Evolutionary conservation across 441 rosid species (phyloP), one percentile per base, ranked within the genome.

Genomic region (Populus tomentosa): DNA sequence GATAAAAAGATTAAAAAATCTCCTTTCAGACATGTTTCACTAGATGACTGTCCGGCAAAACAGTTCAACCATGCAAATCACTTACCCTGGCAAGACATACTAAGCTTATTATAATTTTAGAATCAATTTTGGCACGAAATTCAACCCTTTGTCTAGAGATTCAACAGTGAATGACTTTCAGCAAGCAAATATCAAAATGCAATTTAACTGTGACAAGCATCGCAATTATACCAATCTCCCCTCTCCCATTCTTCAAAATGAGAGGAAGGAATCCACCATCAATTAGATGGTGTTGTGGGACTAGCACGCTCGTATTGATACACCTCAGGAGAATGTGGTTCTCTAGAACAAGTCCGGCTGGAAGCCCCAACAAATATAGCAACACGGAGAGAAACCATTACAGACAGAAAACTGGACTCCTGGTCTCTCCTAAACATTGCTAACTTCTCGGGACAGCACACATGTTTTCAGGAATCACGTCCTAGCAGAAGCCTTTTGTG

Each of bases 401-500:
- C 6, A 63, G 69, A 9, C 24, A 35, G 36, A 10, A 73, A 24
- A 56, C 38, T 40, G 71, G 24, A 50, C 53, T 20, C 77, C 63
- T 5, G 10, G 36, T 74, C 65, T 59, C 70, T 72, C 68, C 65
- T 18, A 33, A 38, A 38, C 40, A n/a, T 4, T 9, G 64, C 69
- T 78, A 77, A 76, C 35, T n/a, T 67, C 26, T 61, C 70, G 36
- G 35, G 20, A 77, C 23, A 73, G 72, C 73, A 61, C 73, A 56
- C 72, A 7, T 64, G 28, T 35, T 72, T 63, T 24, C 33, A 40
- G 59, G 32, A 71, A 73, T 62, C 30, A 30, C 23, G 46, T 46
- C 69, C 28, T n/a, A 61, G 32, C 18, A 67, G 67, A 67, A 71
- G 72, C 50, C 50, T 33, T 64, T 76, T 76, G 72, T 67, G 81